Evolutionary conservation across 306 rosid genomes (phyloP), one percentile per base, ranked within the genome.

Genomic region (Senna tora): DNA sequence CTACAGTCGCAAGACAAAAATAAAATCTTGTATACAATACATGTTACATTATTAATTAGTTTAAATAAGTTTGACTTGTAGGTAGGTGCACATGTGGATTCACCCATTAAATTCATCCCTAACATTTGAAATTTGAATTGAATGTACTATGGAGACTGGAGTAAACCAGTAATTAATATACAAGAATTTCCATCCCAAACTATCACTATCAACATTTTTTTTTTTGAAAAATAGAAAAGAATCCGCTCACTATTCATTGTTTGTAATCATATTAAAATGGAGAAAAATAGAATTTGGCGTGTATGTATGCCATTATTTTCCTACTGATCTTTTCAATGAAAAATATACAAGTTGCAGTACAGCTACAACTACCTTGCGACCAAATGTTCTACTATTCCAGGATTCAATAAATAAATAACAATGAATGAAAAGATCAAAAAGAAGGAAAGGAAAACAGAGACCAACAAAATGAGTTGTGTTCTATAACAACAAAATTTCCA

Each of bases 331-430:
- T 9, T 25, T 60, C 36, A 54, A 47, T 63, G 43, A 72, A 62
- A 75, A 72, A 41, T 63, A 63, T 38, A 76, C 84, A 55, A 34
- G 65, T 55, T 62, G 70, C 62, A 64, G 65, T 59, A 51, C 66
- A 60, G 33, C 47, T 61, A 71, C 30, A 25, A 36, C 39, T 36
- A 36, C 7, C 56, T 59, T 22, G 75, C 72, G 54, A 43, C 53
- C 76, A 54, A 43, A 59, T 77, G 77, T 58, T 77, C 69, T 12
- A 4, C 41, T 67, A 59, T 50, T 66, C 45, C 39, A 49, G 57
- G 49, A 69, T 68, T 52, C 19, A 61, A 77, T 77, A 76, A 77
- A 73, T 73, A 67, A 65, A 64, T n/a, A n/a, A n/a, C n/a, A 77
- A 64, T 57, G 16, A 64, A 33, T 50, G 70, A 42, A n/a, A n/a